Conservation (phyloP, 164 flowering plant species). For the Berberis vulgaris region DNA sequence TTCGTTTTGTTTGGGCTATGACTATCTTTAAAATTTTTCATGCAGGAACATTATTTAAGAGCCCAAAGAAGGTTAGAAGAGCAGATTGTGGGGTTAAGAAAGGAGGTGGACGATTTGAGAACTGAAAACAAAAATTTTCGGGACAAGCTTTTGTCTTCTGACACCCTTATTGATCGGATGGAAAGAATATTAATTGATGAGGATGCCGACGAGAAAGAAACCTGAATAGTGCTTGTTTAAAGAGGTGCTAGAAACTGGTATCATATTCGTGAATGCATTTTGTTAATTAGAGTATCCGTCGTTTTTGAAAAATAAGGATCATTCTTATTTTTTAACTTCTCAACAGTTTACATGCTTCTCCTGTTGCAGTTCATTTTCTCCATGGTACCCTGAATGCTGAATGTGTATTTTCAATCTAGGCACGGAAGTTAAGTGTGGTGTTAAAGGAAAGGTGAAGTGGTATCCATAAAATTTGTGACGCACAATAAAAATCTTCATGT, state of each 20-base stretch:
- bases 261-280: too few relatives aligned
- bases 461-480: too few relatives aligned
- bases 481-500: too few relatives aligned
- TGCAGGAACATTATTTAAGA: slow-evolving; percentile 12
- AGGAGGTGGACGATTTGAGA: slow-evolving; percentile 1
- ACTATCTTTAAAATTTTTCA: not conserved
- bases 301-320: too few relatives aligned
- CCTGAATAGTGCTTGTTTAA: not conserved
- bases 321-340: too few relatives aligned
- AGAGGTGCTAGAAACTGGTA: not conserved
- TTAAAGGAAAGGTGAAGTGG: too few relatives aligned
- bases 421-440: too few relatives aligned
- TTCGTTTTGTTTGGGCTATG: not conserved
- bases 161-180: slow-evolving; percentile 9
- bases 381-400: too few relatives aligned
- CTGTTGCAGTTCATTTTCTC: too few relatives aligned
- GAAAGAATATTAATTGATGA: slow-evolving; percentile 10
- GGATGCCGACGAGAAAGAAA: not conserved
- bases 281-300: too few relatives aligned
- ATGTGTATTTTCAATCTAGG: too few relatives aligned
- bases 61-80: slow-evolving; percentile 9
- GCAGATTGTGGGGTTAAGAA: slow-evolving; percentile 1
- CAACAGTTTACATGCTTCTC: too few relatives aligned
- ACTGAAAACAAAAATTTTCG: not conserved
- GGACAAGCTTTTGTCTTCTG: slow-evolving; percentile 1